Conservation (phyloP, 495 filamentous ascomycete species). For the Cercophora scortea region DNA sequence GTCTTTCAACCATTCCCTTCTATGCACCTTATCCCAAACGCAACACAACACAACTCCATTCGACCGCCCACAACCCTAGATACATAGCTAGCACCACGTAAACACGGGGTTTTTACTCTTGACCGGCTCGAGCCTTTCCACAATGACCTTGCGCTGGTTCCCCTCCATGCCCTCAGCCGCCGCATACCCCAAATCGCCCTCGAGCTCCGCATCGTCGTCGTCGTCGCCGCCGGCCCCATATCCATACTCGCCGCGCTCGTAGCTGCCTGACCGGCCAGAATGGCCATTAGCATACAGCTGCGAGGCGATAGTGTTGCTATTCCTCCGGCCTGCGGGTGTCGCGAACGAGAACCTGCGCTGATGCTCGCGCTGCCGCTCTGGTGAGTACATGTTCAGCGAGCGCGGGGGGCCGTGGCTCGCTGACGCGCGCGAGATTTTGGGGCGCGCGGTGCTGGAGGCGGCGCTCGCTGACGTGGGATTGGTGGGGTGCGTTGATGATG, state of each 20-base stretch:
- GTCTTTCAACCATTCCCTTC: no score
- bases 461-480: not conserved
- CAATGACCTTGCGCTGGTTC: conserved; percentile 84
- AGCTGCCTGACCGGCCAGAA: conserved; percentile 8
- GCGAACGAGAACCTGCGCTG: conserved; percentile 35
- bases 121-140: conserved; percentile 88
- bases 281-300: conserved; percentile 28
- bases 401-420: conserved; percentile 28
- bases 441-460: conserved; percentile 1
- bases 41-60: no score
- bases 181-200: conserved; percentile 91
- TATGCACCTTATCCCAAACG: no score
- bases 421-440: conserved; percentile 10
- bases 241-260: conserved; percentile 14
- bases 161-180: conserved; percentile 91
- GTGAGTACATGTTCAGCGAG: conserved; percentile 33
- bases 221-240: conserved; percentile 54
- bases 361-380: conserved; percentile 25
- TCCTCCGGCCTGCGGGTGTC: conserved; percentile 24
- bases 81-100: conserved; percentile 71
- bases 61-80: no score
- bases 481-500: not conserved
- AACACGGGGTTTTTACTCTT: conserved; percentile 95
- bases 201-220: conserved; percentile 49
- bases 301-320: conserved; percentile 35